Evolutionary conservation across 176 grass and related monocot species (phyloP).

Genomic region (bread wheat (Triticum aestivum)): DNA sequence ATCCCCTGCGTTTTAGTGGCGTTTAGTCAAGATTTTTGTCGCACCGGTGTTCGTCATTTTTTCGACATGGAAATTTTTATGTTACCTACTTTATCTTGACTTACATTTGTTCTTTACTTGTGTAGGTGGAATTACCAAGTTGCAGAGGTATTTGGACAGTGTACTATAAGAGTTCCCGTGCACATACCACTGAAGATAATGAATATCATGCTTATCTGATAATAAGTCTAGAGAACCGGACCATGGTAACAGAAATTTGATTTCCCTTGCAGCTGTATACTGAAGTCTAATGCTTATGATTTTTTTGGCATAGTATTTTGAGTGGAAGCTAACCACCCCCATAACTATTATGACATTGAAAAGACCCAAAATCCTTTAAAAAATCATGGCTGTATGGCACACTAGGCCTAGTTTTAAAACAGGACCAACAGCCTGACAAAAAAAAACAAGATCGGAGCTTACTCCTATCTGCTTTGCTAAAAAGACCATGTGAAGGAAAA

Average conservation of each 20-base stretch:
- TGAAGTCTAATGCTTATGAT: not conserved
- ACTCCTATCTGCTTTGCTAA: not conserved
- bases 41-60: not conserved
- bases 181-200: slow-evolving; percentile 65
- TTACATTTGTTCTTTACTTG: slow-evolving; percentile 33
- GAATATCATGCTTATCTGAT: slow-evolving; percentile 99
- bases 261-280: not conserved
- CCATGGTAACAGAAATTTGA: slow-evolving; percentile 64
- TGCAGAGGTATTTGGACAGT: slow-evolving; percentile 99
- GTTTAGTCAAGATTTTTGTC: not conserved
- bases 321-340: not conserved
- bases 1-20: not conserved
- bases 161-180: slow-evolving; percentile 90
- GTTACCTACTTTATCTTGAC: slow-evolving; percentile 15
- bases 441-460: not conserved
- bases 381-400: not conserved
- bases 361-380: not conserved
- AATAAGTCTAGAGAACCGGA: slow-evolving; percentile 88
- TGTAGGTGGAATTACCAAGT: slow-evolving; percentile 82
- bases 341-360: not conserved
- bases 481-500: not conserved
- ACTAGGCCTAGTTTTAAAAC: not conserved
- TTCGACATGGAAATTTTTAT: not conserved
- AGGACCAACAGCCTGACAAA: not conserved
- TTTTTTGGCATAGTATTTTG: not conserved